A percentile compares a stretch with the other conserved stretches of the same genome.
Evolutionary conservation across 305 asterid species (phyloP).

Genomic region (Fraxinus latifolia): DNA sequence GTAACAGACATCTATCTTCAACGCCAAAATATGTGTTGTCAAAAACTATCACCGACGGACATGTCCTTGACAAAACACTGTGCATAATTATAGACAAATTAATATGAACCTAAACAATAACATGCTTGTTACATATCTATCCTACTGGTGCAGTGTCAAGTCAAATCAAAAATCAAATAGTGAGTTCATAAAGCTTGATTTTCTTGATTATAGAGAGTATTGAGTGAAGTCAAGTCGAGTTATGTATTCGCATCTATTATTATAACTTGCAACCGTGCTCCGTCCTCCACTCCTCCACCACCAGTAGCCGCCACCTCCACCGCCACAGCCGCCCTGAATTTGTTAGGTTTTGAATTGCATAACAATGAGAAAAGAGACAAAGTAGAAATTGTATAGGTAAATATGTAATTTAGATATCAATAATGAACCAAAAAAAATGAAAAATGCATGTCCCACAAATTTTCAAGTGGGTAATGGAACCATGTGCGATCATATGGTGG

Average conservation of each 20-base stretch:
- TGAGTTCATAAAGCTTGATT: not conserved
- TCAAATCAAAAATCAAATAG: not conserved
- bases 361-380: constrained; percentile 23
- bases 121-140: not conserved
- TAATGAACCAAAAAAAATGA: constrained; percentile 32
- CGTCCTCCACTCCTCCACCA: not conserved
- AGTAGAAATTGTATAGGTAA: constrained; percentile 5
- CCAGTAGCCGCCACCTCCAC: constrained; percentile 21
- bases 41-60: not conserved
- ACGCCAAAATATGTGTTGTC: not conserved
- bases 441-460: constrained; percentile 35
- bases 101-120: not conserved
- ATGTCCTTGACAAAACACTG: not conserved
- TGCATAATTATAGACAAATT: not conserved
- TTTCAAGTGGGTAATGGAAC: constrained; percentile 53
- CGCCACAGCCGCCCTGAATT: constrained; percentile 11
- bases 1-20: not conserved
- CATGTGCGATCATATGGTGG: constrained; percentile 98
- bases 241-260: not conserved
- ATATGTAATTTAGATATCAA: constrained; percentile 18
- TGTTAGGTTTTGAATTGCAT: constrained; percentile 3
- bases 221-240: not conserved
- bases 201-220: not conserved
- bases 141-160: not conserved
- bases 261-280: not conserved